Evolutionary conservation across 2,329 filamentous ascomycete genomes (phyloP).

Genomic region (Grosmannia penicillata): DNA sequence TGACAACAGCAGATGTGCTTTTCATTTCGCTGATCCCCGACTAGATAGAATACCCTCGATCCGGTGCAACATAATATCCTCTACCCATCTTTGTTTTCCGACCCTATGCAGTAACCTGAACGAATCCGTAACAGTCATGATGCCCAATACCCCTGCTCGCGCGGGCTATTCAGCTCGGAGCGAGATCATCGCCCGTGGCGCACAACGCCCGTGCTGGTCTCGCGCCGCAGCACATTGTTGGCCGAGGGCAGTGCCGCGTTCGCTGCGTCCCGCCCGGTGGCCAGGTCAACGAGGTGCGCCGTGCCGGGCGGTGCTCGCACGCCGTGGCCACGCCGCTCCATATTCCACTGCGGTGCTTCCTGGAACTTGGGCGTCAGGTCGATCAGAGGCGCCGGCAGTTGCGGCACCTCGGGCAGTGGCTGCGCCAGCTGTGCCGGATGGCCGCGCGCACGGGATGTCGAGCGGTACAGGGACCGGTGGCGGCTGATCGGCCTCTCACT

Average conservation of each 20-base stretch:
- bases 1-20: too few species aligned
- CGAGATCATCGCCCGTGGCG: too few species aligned
- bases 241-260: not conserved
- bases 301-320: slow-evolving; percentile 25
- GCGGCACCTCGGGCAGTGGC: not conserved
- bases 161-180: too few species aligned
- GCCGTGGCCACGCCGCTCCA: slow-evolving; percentile 35
- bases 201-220: too few species aligned
- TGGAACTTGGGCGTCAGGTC: slow-evolving; percentile 52
- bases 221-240: slow-evolving; percentile 3
- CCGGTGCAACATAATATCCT: too few species aligned
- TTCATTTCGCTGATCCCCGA: too few species aligned
- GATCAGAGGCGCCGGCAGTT: slow-evolving; percentile 43
- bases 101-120: too few species aligned
- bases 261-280: slow-evolving; percentile 14
- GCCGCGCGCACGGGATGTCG: not conserved
- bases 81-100: too few species aligned
- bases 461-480: slow-evolving; percentile 2
- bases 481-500: not conserved
- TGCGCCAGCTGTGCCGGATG: not conserved
- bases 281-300: slow-evolving; percentile 31
- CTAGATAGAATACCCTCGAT: too few species aligned
- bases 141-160: too few species aligned
- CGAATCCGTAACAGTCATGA: too few species aligned
- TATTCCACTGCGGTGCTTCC: slow-evolving; percentile 44